Percentiles rank a stretch among this genome's conserved stretches.
These are phyloP conservation scores for Morella rubra DNA, from an alignment of 306 rosid genomes.

Conservation along the genomic window DNA sequence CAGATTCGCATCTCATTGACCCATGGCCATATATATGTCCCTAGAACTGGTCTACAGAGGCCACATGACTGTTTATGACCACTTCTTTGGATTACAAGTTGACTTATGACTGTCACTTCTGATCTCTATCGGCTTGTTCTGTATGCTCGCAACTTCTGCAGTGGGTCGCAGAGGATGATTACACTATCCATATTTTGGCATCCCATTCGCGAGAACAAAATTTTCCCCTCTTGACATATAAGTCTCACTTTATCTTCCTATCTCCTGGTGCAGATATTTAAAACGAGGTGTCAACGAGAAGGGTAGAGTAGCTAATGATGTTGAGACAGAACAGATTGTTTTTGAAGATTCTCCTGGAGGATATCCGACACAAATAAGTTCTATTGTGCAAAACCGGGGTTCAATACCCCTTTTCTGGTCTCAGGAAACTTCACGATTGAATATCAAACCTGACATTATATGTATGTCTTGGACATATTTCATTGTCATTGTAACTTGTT, in stretches of 20 bases:
- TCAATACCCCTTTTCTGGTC: conserved; percentile 99
- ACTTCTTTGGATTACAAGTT: conserved; percentile 15
- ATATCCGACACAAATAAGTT: conserved; percentile 73
- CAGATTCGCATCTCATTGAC: neutral
- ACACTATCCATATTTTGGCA: neutral
- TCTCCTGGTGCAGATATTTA: conserved; percentile 64
- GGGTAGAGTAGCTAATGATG: conserved; percentile 98
- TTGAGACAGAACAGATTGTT: conserved; percentile 94
- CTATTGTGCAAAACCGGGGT: conserved; percentile 89
- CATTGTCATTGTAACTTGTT: conserved; percentile 15
- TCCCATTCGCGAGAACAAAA: neutral
- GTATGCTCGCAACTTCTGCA: conserved; percentile 9
- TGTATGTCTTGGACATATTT: conserved; percentile 45
- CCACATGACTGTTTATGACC: neutral
- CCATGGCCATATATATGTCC: conserved; percentile 14
- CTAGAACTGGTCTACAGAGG: conserved; percentile 9
- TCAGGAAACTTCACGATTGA: conserved; percentile 87
- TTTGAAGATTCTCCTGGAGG: conserved; percentile 60
- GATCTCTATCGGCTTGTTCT: conserved; percentile 9
- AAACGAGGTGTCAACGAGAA: conserved; percentile 94
- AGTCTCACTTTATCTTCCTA: conserved; percentile 24
- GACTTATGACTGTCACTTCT: conserved; percentile 7
- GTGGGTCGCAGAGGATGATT: neutral
- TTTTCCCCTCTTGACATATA: conserved; percentile 14
- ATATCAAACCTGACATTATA: conserved; percentile 83